These are phyloP conservation scores for Fragilaria radians DNA, from an alignment of 108 stramenopile genomes.

Conservation along the genomic window DNA sequence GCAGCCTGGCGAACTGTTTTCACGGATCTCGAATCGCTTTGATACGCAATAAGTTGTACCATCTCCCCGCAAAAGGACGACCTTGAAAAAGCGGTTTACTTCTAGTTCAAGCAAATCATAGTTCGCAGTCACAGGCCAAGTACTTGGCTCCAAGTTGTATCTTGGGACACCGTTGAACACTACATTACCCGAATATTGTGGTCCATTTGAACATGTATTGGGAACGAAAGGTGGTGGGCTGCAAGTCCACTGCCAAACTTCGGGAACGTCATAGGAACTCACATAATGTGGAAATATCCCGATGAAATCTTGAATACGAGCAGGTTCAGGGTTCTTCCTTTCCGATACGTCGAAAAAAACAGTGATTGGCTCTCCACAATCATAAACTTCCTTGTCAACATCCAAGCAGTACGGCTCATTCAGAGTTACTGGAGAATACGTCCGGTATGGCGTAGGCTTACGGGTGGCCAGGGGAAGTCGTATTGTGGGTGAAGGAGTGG, in stretches of 20 bases:
- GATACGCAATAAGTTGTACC: not conserved
- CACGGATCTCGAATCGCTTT: not conserved
- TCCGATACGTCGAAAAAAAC: not conserved
- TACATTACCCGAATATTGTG: not conserved
- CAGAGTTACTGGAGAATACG: not conserved
- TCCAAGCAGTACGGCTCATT: not conserved
- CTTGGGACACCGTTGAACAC: not conserved
- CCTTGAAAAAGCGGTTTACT: not conserved
- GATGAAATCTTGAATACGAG: not conserved
- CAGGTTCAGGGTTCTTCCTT: not conserved
- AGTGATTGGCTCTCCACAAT: not conserved
- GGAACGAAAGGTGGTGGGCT: not conserved
- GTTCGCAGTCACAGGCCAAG: not conserved
- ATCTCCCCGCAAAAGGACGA: not conserved
- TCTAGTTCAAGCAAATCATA: not conserved
- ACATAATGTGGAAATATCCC: not conserved
- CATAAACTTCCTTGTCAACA: not conserved
- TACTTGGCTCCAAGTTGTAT: not conserved
- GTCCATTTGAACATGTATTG: not conserved
- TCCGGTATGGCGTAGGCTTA: not conserved
- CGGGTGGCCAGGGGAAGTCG: not conserved
- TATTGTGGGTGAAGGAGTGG: not conserved
- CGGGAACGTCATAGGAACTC: not conserved
- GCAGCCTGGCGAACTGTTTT: not conserved
- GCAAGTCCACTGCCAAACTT: not conserved